Conservation (phyloP, 192 early-diverging fungal genomes). For the Coemansia pectinata region DNA sequence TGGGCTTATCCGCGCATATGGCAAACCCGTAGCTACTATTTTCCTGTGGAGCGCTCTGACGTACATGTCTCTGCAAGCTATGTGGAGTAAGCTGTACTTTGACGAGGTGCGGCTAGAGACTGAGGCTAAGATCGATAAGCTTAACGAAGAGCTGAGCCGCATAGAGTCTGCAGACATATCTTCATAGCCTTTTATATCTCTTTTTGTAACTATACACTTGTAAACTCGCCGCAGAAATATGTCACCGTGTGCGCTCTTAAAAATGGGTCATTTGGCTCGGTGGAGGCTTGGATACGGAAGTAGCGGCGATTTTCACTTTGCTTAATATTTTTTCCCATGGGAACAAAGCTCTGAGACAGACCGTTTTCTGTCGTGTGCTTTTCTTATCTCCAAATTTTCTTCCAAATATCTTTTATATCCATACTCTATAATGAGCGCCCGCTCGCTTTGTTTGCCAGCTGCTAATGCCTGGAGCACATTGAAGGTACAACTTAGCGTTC, state of each 20-base stretch:
- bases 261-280: neutral
- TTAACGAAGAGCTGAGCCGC: constrained; percentile 22
- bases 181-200: neutral
- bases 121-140: constrained; percentile 38
- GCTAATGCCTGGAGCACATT: neutral
- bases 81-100: constrained; percentile 49
- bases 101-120: constrained; percentile 47
- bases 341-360: neutral
- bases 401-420: neutral
- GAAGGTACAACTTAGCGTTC: neutral
- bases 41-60: constrained; percentile 49
- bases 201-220: neutral
- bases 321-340: neutral
- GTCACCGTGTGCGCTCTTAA: neutral
- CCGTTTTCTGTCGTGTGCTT: neutral
- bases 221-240: neutral
- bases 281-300: neutral
- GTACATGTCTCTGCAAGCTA: constrained; percentile 42
- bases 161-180: constrained; percentile 4
- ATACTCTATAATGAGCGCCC: neutral
- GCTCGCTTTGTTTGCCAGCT: neutral
- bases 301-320: neutral
- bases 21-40: constrained; percentile 39
- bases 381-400: neutral
- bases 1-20: constrained; percentile 38